Evolutionary conservation across 2,329 filamentous ascomycete genomes (phyloP).

Genomic region (Sporothrix humicola): DNA sequence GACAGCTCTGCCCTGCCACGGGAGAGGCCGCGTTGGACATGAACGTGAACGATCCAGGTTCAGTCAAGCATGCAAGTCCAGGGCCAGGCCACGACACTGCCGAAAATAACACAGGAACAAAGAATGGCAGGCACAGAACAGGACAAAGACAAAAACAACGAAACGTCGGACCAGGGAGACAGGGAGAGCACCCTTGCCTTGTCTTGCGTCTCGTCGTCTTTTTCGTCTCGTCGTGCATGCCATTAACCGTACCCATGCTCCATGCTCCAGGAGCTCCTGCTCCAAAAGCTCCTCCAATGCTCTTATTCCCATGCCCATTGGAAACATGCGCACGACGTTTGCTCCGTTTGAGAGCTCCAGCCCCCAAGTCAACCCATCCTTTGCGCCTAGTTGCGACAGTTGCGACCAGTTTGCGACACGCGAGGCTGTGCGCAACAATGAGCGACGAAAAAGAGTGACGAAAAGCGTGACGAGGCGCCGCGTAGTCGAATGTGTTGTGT

Average conservation of each 20-base stretch:
- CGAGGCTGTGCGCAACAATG: not conserved
- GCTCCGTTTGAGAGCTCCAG: not conserved
- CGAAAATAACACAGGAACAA: not conserved
- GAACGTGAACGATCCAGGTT: not conserved
- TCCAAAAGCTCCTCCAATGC: no score
- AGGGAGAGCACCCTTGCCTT: not conserved
- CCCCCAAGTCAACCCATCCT: not conserved
- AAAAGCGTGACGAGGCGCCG: not conserved
- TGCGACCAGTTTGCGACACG: slow-evolving; percentile 1
- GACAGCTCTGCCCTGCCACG: not conserved
- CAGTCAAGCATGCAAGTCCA: not conserved
- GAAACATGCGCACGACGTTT: no score
- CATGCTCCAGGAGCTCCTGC: no score
- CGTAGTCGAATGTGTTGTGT: not conserved
- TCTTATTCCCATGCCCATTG: no score
- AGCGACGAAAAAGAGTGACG: not conserved
- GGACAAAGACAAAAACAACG: not conserved
- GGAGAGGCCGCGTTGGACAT: not conserved
- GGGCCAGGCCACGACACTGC: not conserved
- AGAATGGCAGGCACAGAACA: not conserved
- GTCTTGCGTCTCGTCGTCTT: not conserved
- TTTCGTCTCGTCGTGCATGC: not conserved
- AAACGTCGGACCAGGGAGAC: not conserved
- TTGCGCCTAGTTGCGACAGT: not conserved
- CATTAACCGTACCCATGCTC: not conserved